Conservation (phyloP, 2,329 filamentous ascomycete genomes). For the Elsinoe batatas region DNA sequence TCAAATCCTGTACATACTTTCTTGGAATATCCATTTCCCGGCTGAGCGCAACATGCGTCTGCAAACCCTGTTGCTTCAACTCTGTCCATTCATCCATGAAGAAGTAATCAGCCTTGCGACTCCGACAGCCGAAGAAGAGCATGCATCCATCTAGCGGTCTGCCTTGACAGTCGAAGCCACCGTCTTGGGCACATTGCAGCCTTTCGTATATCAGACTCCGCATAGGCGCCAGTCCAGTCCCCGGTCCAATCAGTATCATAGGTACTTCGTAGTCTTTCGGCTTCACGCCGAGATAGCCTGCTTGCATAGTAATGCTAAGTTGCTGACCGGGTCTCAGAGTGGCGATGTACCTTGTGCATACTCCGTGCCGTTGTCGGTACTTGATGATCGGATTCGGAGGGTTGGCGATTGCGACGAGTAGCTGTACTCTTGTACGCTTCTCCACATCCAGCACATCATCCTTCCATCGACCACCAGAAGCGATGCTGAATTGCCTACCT, state of each 20-base stretch:
- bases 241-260: slow-evolving; percentile 69
- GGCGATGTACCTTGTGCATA: slow-evolving; percentile 81
- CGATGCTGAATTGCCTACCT: slow-evolving; percentile 90
- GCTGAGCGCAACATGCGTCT: slow-evolving; percentile 58
- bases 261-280: slow-evolving; percentile 44
- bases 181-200: slow-evolving; percentile 26
- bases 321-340: slow-evolving; percentile 48
- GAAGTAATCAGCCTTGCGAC: slow-evolving; percentile 64
- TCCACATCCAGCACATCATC: slow-evolving; percentile 14
- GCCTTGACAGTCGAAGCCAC: slow-evolving; percentile 5
- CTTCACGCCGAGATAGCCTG: slow-evolving; percentile 42
- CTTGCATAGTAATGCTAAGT: slow-evolving; percentile 50
- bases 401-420: slow-evolving; percentile 27
- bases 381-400: slow-evolving; percentile 61
- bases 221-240: slow-evolving; percentile 79
- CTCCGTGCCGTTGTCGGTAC: slow-evolving; percentile 77
- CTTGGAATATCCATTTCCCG: slow-evolving; percentile 54
- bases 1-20: slow-evolving; percentile 57
- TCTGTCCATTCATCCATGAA: slow-evolving; percentile 65
- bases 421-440: slow-evolving; percentile 23
- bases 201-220: slow-evolving; percentile 73
- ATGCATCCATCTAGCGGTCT: slow-evolving; percentile 31
- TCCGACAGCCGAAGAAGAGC: slow-evolving; percentile 80
- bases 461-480: slow-evolving; percentile 52
- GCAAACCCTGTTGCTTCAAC: slow-evolving; percentile 37